Evolutionary conservation across 768 basidiomycete species (phyloP), one percentile per base, ranked within the genome.

Genomic region (Cystofilobasidium ferigula): DNA sequence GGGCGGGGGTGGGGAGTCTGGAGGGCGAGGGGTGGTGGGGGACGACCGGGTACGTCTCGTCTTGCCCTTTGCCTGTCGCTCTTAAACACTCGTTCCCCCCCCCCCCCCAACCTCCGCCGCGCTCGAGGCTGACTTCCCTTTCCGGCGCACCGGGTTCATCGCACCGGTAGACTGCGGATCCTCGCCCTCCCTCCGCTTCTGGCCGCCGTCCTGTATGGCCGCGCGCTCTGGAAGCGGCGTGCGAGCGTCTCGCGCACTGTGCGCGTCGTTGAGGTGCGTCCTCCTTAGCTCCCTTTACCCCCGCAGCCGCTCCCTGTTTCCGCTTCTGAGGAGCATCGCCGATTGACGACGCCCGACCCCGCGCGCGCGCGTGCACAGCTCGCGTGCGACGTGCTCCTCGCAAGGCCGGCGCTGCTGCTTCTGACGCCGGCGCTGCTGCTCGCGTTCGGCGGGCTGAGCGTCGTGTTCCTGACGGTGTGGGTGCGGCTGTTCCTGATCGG

Each of bases 401-500:
- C 71, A 5, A 75, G 76, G 68, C 73, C 74, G 2, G 72, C 75
- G 3, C 63, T 77, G 0, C 64, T 77, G 0, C 68, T 76, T n/a
- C 72, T 77, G 42, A 73, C 73, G 1, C 76, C 76, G 0, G 59
- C 73, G 0, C 69, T 77, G 10, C 70, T 77, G 10, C 72, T 70
- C 28, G 69, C 73, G 0, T 76, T 77, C 54, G 71, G 75, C 1
- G 14, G 76, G 32, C 63, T 71, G 0, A 73, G 71, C 16, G 62
- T 75, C 7, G 75, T 75, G 2, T 76, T 75, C 71, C 64, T 77
- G 24, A 75, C 75, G 0, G 64, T 77, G 13, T 61, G 75, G 30
- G 60, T 76, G 22, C 69, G 76, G 20, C 70, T 77, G 14, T 71
- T 74, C 4, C 73, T 73, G 35, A 71, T 77, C 26, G 76, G 76